Evolutionary conservation across 352 stramenopile species (phyloP).

Genomic region (Phytophthora pisi): DNA sequence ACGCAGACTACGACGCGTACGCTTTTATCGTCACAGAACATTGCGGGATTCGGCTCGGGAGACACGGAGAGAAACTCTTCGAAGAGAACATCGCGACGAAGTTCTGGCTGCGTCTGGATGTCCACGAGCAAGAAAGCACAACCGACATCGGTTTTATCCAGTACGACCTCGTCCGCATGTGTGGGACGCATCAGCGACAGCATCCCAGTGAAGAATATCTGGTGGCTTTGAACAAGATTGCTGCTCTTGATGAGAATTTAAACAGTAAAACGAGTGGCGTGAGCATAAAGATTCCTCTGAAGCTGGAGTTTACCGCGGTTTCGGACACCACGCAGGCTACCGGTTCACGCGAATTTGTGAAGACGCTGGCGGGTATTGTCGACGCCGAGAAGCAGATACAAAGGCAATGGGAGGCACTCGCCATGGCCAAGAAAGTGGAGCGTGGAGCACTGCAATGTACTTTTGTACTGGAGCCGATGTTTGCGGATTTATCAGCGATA

Average conservation of each 20-base stretch:
- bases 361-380: not conserved
- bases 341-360: not conserved
- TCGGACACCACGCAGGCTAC: not conserved
- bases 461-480: not conserved
- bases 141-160: not conserved
- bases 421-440: not conserved
- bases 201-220: not conserved
- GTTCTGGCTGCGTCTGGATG: not conserved
- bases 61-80: no score
- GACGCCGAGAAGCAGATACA: not conserved
- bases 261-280: not conserved
- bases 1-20: not conserved
- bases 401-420: not conserved
- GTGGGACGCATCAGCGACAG: not conserved
- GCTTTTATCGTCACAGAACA: not conserved
- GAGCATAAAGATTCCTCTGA: not conserved
- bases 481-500: not conserved
- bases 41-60: not conserved
- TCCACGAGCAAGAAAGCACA: not conserved
- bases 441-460: not conserved
- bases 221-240: not conserved
- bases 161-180: not conserved
- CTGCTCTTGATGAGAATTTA: not conserved
- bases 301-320: not conserved
- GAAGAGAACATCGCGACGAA: not conserved